A percentile compares a stretch with the other conserved stretches of the same genome.
phyloP scores from a whole-genome alignment of 495 filamentous ascomycete species.

The Hyaloscypha bicolor region DNA sequence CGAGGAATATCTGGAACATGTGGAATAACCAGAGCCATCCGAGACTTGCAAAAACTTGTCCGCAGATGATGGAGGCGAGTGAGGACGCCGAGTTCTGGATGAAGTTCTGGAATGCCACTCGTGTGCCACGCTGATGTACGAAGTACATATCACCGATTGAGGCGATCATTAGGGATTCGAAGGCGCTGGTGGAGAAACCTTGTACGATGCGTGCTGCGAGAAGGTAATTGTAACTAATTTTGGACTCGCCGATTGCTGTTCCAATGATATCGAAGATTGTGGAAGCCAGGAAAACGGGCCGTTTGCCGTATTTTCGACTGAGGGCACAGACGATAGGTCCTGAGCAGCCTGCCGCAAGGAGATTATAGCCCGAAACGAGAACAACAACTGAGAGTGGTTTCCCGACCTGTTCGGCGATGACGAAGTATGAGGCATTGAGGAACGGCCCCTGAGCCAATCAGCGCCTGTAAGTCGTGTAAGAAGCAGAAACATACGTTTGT shows the following conservation, averaged over 20 bases:
- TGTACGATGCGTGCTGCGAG: conserved; percentile 35
- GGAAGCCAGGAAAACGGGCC: conserved; percentile 57
- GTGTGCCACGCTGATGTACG: conserved; percentile 41
- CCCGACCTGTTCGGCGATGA: conserved; percentile 1
- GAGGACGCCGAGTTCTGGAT: conserved; percentile 33
- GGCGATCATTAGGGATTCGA: conserved; percentile 52
- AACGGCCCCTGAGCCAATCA: conserved; percentile 2
- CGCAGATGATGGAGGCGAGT: conserved; percentile 38
- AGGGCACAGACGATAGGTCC: conserved; percentile 40
- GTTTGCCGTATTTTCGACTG: conserved; percentile 58
- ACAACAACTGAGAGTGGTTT: conserved; percentile 3
- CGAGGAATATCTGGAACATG: conserved; percentile 35
- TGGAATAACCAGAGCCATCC: conserved; percentile 39
- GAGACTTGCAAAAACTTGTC: conserved; percentile 35
- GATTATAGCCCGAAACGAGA: conserved; percentile 2
- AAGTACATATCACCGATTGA: conserved; percentile 53
- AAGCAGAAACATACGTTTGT: conserved; percentile 50
- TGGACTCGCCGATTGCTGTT: conserved; percentile 48
- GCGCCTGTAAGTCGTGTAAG: neutral
- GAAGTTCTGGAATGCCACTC: conserved; percentile 34
- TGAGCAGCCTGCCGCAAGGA: conserved; percentile 6
- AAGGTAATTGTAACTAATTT: conserved; percentile 44
- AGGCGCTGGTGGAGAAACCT: conserved; percentile 37
- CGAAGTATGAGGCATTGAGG: conserved; percentile 10
- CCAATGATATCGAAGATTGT: conserved; percentile 53